Percentiles rank a stretch among this genome's conserved stretches.
phyloP scores from a whole-genome alignment of 345 rosid species.

The Melastoma malabathricum region DNA sequence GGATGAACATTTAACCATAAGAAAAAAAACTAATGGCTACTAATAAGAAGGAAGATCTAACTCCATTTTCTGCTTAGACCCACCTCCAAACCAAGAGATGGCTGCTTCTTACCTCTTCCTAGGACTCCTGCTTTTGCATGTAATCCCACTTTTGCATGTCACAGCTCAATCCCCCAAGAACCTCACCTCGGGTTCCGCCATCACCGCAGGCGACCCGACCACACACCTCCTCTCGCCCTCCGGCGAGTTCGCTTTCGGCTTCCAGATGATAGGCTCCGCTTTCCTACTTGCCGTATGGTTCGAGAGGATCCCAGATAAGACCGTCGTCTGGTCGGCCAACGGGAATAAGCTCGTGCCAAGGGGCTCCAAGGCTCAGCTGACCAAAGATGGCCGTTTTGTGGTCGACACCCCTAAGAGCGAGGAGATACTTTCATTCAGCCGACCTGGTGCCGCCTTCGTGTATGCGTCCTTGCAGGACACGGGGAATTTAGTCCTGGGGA shows the following conservation, averaged over 20 bases:
- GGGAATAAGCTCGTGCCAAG: conserved; percentile 12
- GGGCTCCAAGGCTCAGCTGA: conserved; percentile 17
- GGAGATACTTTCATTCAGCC: conserved; percentile 2
- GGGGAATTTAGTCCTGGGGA: conserved; percentile 18
- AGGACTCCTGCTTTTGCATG: too few species aligned
- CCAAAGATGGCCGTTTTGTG: conserved; percentile 9
- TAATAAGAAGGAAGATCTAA: too few species aligned
- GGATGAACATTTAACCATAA: too few species aligned
- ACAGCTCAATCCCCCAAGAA: too few species aligned
- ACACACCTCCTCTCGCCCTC: conserved; percentile 11
- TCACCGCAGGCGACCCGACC: too few species aligned
- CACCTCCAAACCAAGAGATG: too few species aligned
- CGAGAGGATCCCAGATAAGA: conserved; percentile 21
- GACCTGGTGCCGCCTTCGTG: neutral
- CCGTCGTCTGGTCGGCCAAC: conserved; percentile 30
- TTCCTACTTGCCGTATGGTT: conserved; percentile 28
- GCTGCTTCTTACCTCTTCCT: too few species aligned
- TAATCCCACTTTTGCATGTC: too few species aligned
- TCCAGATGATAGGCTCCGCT: conserved; percentile 9
- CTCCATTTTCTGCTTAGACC: too few species aligned
- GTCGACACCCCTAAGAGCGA: conserved; percentile 10
- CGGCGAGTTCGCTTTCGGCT: conserved; percentile 33
- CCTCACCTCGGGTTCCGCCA: too few species aligned
- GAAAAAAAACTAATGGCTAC: too few species aligned
- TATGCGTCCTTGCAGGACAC: conserved; percentile 9